These are phyloP conservation scores for Phytophthora brassicae DNA, from an alignment of 352 stramenopile genomes.

Conservation along the genomic window DNA sequence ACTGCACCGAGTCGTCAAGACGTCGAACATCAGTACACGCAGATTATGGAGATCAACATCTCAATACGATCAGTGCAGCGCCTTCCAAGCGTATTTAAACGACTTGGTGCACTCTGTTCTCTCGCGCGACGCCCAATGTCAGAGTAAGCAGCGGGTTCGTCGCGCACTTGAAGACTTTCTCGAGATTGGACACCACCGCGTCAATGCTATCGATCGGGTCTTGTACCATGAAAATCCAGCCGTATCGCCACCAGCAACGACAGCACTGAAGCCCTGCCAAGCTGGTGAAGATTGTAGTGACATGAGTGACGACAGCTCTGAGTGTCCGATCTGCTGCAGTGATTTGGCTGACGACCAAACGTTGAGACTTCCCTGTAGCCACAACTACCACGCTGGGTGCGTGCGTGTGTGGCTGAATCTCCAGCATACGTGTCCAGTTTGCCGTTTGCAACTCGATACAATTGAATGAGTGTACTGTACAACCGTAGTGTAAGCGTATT, in stretches of 20 bases:
- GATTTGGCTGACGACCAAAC: slow-evolving; percentile 48
- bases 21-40: slow-evolving; percentile 13
- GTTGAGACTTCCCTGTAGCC: slow-evolving; percentile 54
- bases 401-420: slow-evolving; percentile 69
- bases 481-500: no score
- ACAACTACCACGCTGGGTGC: slow-evolving; percentile 69
- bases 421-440: slow-evolving; percentile 75
- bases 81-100: slow-evolving; percentile 70
- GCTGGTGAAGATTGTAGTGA: slow-evolving; percentile 13
- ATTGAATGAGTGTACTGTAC: neutral
- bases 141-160: slow-evolving; percentile 35
- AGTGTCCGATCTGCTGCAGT: slow-evolving; percentile 73
- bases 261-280: slow-evolving; percentile 8
- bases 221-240: slow-evolving; percentile 23
- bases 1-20: slow-evolving; percentile 53
- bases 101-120: slow-evolving; percentile 48
- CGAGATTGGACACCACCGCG: slow-evolving; percentile 36
- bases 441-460: slow-evolving; percentile 36
- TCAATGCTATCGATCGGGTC: slow-evolving; percentile 31
- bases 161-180: slow-evolving; percentile 59
- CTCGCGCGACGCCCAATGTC: slow-evolving; percentile 42
- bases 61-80: slow-evolving; percentile 47
- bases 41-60: slow-evolving; percentile 25
- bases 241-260: slow-evolving; percentile 5
- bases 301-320: slow-evolving; percentile 37